Conservation (phyloP, 2,329 filamentous ascomycete genomes). For the Daldinia sp. region DNA sequence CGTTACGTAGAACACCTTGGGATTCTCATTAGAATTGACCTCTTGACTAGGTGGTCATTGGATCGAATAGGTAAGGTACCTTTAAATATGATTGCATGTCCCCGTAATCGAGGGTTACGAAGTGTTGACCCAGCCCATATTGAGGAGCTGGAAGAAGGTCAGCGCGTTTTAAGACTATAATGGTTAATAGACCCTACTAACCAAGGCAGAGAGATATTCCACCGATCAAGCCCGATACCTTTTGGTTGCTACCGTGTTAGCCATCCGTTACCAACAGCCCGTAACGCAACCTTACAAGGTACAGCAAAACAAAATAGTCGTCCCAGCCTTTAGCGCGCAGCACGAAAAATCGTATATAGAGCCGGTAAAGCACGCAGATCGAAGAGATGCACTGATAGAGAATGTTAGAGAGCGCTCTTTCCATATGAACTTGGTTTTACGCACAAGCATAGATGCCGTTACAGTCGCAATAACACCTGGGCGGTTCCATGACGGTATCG, state of each 20-base stretch:
- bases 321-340: conserved; percentile 44
- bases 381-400: conserved; percentile 25
- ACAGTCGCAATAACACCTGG: conserved; percentile 31
- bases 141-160: conserved; percentile 30
- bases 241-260: conserved; percentile 2
- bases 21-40: neutral
- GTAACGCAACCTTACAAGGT: conserved; percentile 23
- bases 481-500: conserved; percentile 41
- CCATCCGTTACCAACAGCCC: neutral
- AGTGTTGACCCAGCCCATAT: conserved; percentile 41
- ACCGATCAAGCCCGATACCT: conserved; percentile 28
- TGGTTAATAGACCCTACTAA: conserved; percentile 3
- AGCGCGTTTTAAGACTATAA: conserved; percentile 3
- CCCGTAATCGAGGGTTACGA: conserved; percentile 23
- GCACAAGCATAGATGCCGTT: conserved; percentile 29
- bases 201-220: conserved; percentile 32
- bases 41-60: neutral
- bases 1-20: conserved; percentile 46
- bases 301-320: conserved; percentile 43
- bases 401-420: conserved; percentile 3
- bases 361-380: conserved; percentile 41
- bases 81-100: conserved; percentile 36
- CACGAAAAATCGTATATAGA: conserved; percentile 42
- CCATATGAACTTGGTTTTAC: conserved; percentile 6
- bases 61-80: conserved; percentile 22